These are phyloP conservation scores for Aureobasidium pullulans DNA, from an alignment of 2,329 filamentous ascomycete species.

Conservation along the genomic window DNA sequence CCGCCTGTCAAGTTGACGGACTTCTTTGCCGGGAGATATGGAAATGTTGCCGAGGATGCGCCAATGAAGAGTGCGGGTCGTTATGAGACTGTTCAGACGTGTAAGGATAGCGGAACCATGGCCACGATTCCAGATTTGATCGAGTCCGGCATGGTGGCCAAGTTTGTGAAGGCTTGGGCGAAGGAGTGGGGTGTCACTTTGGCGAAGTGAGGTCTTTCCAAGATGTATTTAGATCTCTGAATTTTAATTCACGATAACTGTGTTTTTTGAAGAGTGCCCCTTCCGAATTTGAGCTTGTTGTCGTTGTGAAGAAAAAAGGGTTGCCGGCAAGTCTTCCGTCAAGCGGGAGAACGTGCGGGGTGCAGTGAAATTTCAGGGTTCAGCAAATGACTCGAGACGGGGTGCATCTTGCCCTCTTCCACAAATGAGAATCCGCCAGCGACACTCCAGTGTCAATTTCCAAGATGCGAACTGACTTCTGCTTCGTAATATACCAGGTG, in stretches of 20 bases:
- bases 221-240: too few relatives aligned
- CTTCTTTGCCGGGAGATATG: conserved; percentile 27
- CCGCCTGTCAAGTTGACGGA: conserved; percentile 27
- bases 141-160: conserved; percentile 18
- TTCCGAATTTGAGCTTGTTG: not conserved
- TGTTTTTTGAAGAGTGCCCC: too few relatives aligned
- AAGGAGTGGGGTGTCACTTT: conserved; percentile 15
- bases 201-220: not conserved
- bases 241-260: too few relatives aligned
- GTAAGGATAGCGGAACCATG: conserved; percentile 16
- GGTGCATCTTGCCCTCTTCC: not conserved
- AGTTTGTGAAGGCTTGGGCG: conserved; percentile 20
- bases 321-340: not conserved
- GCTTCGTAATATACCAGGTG: not conserved
- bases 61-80: conserved; percentile 15
- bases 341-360: not conserved
- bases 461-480: not conserved
- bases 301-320: not conserved
- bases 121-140: conserved; percentile 17
- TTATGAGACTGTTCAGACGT: conserved; percentile 19
- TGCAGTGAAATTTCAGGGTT: not conserved
- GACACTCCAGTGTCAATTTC: not conserved
- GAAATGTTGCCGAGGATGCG: conserved; percentile 8
- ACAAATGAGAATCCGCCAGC: not conserved
- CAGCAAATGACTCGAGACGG: not conserved